phyloP scores from a whole-genome alignment of 176 grass and related monocot genomes.

The Ampelocalamus luodianensis region DNA sequence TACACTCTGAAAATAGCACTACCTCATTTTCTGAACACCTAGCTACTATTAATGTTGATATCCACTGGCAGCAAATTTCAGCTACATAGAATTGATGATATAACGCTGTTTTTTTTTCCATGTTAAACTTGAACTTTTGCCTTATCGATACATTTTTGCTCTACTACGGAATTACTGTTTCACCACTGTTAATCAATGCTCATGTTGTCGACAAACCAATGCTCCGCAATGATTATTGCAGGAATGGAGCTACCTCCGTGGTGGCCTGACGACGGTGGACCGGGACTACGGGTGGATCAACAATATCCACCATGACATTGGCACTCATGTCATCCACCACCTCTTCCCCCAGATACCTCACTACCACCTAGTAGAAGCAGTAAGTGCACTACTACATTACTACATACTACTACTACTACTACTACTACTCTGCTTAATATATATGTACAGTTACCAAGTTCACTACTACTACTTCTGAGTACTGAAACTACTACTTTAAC shows the following conservation, averaged over 20 bases:
- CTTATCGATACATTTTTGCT: not conserved
- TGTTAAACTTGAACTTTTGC: not conserved
- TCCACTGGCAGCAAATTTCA: not conserved
- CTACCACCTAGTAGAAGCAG: constrained; percentile 84
- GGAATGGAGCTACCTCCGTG: constrained; percentile 96
- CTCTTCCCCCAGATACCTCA: constrained; percentile 97
- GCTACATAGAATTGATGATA: not conserved
- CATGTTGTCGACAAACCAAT: not conserved
- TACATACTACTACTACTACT: not conserved
- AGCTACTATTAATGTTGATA: not conserved
- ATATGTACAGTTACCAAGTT: no score
- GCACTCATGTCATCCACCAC: constrained; percentile 95
- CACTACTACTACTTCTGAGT: no score
- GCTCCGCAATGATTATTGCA: constrained; percentile 1
- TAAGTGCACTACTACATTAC: constrained; percentile 40
- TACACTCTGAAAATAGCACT: not conserved
- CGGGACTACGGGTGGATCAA: constrained; percentile 96
- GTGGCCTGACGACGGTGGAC: constrained; percentile 81
- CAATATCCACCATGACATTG: constrained; percentile 93
- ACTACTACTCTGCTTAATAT: no score
- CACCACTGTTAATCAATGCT: not conserved
- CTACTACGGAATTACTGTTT: not conserved
- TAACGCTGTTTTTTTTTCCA: not conserved
- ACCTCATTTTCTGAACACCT: constrained; percentile 2
- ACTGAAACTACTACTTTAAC: no score